Evolutionary conservation across 75 land plant species (phyloP).

Genomic region (Larix kaempferi): DNA sequence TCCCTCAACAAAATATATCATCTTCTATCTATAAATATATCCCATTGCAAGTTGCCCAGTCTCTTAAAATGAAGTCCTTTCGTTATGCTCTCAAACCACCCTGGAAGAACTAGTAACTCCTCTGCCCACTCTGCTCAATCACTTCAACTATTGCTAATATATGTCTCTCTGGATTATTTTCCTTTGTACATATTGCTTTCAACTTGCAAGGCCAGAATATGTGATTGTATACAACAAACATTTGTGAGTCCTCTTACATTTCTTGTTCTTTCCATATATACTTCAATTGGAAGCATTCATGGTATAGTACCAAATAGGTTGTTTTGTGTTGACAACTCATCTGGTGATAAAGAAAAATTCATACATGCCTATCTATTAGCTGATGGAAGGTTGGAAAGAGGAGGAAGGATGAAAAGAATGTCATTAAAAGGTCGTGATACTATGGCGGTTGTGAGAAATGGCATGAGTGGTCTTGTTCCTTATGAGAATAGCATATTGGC

Average conservation of each 20-base stretch:
- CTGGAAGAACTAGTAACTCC: too few relatives aligned
- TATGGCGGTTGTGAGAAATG: not conserved
- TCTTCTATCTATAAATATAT: too few relatives aligned
- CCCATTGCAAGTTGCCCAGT: too few relatives aligned
- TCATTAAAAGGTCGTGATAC: conserved; percentile 13
- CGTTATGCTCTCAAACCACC: too few relatives aligned
- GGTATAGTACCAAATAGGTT: conserved; percentile 90
- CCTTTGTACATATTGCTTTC: not conserved
- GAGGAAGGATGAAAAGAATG: conserved; percentile 69
- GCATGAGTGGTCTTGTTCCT: too few relatives aligned
- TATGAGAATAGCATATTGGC: too few relatives aligned
- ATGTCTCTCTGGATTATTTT: not conserved
- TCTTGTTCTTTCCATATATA: conserved; percentile 48
- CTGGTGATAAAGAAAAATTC: conserved; percentile 37
- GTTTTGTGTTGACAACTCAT: conserved; percentile 30
- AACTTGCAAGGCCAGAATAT: not conserved
- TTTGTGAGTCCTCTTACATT: not conserved
- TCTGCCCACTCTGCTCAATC: too few relatives aligned
- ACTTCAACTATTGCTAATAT: too few relatives aligned
- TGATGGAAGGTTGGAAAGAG: conserved; percentile 94
- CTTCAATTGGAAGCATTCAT: conserved; percentile 92
- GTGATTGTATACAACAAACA: not conserved
- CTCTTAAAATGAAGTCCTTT: too few relatives aligned
- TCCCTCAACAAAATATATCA: too few relatives aligned
- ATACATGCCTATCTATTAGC: conserved; percentile 77